Evolutionary conservation across 768 basidiomycete genomes (phyloP), one percentile per base, ranked within the genome.

Genomic region (Tricholoma terreum): DNA sequence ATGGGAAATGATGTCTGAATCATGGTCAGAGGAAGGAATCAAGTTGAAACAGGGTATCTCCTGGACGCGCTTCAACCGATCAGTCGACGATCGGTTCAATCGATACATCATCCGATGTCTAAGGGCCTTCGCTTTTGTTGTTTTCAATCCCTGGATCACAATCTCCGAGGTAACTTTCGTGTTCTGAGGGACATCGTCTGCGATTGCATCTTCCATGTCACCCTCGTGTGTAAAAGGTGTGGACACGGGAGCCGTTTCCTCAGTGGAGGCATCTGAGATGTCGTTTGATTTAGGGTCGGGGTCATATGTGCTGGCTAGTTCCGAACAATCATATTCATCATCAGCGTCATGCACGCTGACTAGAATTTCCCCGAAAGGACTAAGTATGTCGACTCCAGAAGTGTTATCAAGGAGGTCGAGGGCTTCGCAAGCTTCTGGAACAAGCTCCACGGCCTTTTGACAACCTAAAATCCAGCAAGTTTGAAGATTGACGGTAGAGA

Each of bases 381-480:
- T 22, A 21, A 63, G 57, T 19, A 63, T 58, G 40, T 63, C 60
- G 14, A 49, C 49, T 14, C 21, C 38, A 14, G 11, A 9, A 12
- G 21, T 14, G 19, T 33, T 36, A 6, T 52, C 50, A 42, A 57
- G 8, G 4, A 19, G 22, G 19, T 38, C 30, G 14, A 57, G 19
- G 31, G 52, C n/a, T n/a, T n/a, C n/a, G n/a, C n/a, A n/a, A n/a
- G n/a, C n/a, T n/a, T n/a, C n/a, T n/a, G n/a, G n/a, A 46, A 40
- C 63, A 14, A 62, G 59, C 7, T 58, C 17, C 34, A 66, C 62
- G 15, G 63, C 56, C 0, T 59, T 1, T 0, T 54, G 31, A 3
- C 65, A 64, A 7, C 73, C 72, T 6, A 35, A 19, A 12, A 57
- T 63, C 74, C 73, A 74, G 22, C 61, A 66, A 5, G 69, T 73